Base-by-base conservation (phyloP, 179 eudicot genomes). In the Carnegiea gigantea region DNA sequence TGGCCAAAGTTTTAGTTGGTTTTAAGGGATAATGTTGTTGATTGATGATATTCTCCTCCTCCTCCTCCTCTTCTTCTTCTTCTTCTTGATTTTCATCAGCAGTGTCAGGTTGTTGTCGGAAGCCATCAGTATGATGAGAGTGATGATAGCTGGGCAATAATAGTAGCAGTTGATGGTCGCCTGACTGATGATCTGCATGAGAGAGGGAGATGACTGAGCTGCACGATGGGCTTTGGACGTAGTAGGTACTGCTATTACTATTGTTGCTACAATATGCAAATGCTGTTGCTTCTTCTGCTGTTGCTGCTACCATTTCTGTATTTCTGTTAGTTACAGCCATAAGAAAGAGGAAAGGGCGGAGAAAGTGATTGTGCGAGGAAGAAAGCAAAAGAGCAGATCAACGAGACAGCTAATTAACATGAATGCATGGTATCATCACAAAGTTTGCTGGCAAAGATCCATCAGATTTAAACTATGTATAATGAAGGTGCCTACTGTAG, bases 221-320 rank as follows among this genome's bases (percentile, higher is more conserved):
- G 38, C 72, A 81, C 0, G 93, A 83, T 20, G 97, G 98, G 86
- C 98, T 95, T 73, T 92, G 93, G 0, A 93, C 97, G 78, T 85
- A 89, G 86, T 92, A 95, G 73, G 83, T 76, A 2, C 89, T 83
- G 4, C 89, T 83, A 38, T 78, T 62, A 21, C 85, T 85, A 84
- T 82, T 21, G 0, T 88, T 40, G 59, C 26, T 14, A 33, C 48
- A 40, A 24, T 57, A 40, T 28, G 68, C 84, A 7, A 81, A 65
- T 17, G 85, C 78, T 4, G 84, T 23, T 12, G 89, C 89, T 83
- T 92, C 95, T 77, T 92, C 95, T 79, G 91, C 91, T 43, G 81
- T 81, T 17, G 90, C 91, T 62, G 82, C 83, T 17, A 87, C 93
- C 88, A 82, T 86, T 60, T 2, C 62, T 15, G 15, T 57, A 57